phyloP scores from a whole-genome alignment of 2,329 filamentous ascomycete species.

The Cordyceps fumosorosea region DNA sequence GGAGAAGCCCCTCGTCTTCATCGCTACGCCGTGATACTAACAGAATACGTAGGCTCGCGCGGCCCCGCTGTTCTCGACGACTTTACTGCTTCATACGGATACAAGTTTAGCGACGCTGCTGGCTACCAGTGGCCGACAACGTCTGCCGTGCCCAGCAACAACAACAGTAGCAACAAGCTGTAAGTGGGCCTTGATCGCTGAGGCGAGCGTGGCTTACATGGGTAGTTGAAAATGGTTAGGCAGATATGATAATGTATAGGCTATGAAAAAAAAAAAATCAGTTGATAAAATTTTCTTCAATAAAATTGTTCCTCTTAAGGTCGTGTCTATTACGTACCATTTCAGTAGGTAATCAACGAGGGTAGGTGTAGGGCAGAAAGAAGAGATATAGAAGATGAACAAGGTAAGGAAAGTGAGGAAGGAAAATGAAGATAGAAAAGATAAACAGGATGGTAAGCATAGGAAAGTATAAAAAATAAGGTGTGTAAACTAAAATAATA shows the following conservation, averaged over 20 bases:
- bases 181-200: constrained; percentile 41
- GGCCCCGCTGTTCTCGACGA: constrained; percentile 94
- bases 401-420: no score
- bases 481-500: no score
- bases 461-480: no score
- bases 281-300: constrained; percentile 1
- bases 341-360: background rate
- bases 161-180: constrained; percentile 65
- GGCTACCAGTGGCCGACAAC: constrained; percentile 93
- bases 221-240: constrained; percentile 3
- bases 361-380: no score
- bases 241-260: constrained; percentile 12
- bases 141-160: constrained; percentile 59
- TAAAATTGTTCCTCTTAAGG: background rate
- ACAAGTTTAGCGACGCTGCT: constrained; percentile 96
- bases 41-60: constrained; percentile 65
- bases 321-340: background rate
- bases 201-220: constrained; percentile 3
- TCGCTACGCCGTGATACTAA: constrained; percentile 17
- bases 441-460: no score
- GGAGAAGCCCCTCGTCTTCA: constrained; percentile 25
- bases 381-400: no score
- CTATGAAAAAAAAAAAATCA: constrained; percentile 3
- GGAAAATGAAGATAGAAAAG: no score
- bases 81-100: constrained; percentile 96